Evolutionary conservation across 805 yeast species (phyloP).

Genomic region (Candida ortonii): DNA sequence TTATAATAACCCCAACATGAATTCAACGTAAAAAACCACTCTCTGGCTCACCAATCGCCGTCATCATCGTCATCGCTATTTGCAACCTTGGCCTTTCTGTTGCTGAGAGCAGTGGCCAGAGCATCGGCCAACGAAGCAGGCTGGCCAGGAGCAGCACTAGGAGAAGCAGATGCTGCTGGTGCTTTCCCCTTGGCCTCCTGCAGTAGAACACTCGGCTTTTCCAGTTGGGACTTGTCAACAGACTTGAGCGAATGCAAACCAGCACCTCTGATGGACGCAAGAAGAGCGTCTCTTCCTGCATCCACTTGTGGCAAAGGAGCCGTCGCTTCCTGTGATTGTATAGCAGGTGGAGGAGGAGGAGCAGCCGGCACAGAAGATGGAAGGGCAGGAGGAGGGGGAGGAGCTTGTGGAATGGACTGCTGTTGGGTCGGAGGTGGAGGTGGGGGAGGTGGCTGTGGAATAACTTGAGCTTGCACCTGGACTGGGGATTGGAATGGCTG

Average conservation of each 20-base stretch:
- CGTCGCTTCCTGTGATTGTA: slow-evolving; percentile 37
- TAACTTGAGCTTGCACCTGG: slow-evolving; percentile 1
- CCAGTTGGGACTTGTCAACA: slow-evolving; percentile 80
- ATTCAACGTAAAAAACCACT: neutral
- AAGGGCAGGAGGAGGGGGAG: slow-evolving; percentile 31
- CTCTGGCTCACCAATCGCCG: slow-evolving; percentile 56
- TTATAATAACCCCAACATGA: slow-evolving; percentile 5
- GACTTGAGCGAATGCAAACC: slow-evolving; percentile 68
- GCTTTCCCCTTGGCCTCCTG: slow-evolving; percentile 71
- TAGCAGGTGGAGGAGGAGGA: slow-evolving; percentile 33
- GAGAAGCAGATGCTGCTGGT: slow-evolving; percentile 35
- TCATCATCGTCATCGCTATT: slow-evolving; percentile 83
- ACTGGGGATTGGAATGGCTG: slow-evolving; percentile 15
- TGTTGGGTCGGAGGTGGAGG: slow-evolving; percentile 31
- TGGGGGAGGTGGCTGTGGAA: slow-evolving; percentile 17
- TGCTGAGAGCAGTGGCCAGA: slow-evolving; percentile 77
- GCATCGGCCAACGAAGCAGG: slow-evolving; percentile 81
- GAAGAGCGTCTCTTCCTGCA: slow-evolving; percentile 70
- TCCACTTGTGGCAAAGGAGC: slow-evolving; percentile 44
- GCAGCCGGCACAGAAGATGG: slow-evolving; percentile 23
- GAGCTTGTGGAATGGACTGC: slow-evolving; percentile 16
- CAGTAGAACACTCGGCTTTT: slow-evolving; percentile 68
- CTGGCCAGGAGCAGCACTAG: slow-evolving; percentile 41
- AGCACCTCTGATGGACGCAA: slow-evolving; percentile 83
- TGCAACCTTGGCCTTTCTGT: slow-evolving; percentile 78